phyloP scores from a whole-genome alignment of 345 rosid genomes.

The Iberis pinnata region DNA sequence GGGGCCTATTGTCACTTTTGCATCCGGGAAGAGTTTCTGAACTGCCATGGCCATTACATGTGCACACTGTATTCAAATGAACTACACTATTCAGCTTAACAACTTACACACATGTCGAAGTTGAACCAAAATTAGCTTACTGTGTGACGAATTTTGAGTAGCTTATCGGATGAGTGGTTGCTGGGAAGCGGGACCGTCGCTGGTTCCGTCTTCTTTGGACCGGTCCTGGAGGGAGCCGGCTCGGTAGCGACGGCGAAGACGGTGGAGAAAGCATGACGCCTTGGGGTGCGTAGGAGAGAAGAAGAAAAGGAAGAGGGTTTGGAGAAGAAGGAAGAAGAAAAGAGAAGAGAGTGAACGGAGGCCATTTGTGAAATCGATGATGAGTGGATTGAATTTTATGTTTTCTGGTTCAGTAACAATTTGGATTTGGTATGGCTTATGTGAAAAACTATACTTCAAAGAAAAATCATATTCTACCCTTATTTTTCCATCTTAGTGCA shows the following conservation, averaged over 20 bases:
- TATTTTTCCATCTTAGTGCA: too few relatives aligned
- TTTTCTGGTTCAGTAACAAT: too few relatives aligned
- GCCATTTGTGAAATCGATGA: too few relatives aligned
- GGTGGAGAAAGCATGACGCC: slow-evolving; percentile 26
- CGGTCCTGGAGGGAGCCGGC: slow-evolving; percentile 42
- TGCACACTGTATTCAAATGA: slow-evolving; percentile 58
- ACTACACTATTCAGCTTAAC: slow-evolving; percentile 9
- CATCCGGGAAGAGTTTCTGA: slow-evolving; percentile 80
- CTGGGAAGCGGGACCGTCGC: slow-evolving; percentile 58
- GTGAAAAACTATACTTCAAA: too few relatives aligned
- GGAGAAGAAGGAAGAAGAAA: slow-evolving; percentile 33
- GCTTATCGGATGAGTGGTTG: slow-evolving; percentile 66
- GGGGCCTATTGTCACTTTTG: slow-evolving; percentile 94
- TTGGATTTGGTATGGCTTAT: too few relatives aligned
- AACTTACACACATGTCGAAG: background rate
- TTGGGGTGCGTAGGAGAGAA: slow-evolving; percentile 34
- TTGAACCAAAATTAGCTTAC: slow-evolving; percentile 26
- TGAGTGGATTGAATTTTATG: too few relatives aligned
- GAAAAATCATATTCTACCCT: too few relatives aligned
- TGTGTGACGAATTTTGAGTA: slow-evolving; percentile 80
- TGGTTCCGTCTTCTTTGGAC: slow-evolving; percentile 27
- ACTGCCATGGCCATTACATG: slow-evolving; percentile 99
- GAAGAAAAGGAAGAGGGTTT: slow-evolving; percentile 35
- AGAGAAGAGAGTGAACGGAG: slow-evolving; percentile 35
- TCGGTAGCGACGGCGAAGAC: slow-evolving; percentile 54